Conservation (phyloP, 208 protist genomes). For the Acanthamoeba lenticulata region DNA sequence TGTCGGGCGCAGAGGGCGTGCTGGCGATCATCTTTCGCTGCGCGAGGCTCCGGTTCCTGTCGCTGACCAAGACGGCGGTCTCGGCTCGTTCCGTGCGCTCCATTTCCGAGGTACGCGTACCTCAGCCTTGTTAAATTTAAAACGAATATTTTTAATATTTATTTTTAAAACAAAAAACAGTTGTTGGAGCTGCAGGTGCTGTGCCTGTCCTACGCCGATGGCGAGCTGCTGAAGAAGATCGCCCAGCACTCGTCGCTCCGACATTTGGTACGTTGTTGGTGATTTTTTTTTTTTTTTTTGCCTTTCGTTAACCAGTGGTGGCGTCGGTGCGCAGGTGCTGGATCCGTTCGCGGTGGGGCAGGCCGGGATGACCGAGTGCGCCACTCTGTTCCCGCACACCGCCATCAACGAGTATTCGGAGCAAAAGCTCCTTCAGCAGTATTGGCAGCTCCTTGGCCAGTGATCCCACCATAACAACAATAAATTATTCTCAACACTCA, state of each 20-base stretch:
- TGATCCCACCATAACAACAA: too few species aligned
- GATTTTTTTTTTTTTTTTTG: neutral
- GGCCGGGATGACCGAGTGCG: neutral
- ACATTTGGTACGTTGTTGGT: neutral
- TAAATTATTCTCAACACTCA: too few species aligned
- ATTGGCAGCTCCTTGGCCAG: slow-evolving; percentile 2
- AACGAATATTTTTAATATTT: neutral
- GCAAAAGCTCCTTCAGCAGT: slow-evolving; percentile 32
- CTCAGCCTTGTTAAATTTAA: neutral
- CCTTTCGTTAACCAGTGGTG: too few species aligned
- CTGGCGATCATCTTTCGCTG: slow-evolving; percentile 22
- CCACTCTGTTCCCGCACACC: neutral
- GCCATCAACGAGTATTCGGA: slow-evolving; percentile 30
- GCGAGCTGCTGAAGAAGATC: neutral
- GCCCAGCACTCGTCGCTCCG: neutral
- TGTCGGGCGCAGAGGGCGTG: neutral
- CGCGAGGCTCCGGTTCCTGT: neutral
- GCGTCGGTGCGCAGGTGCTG: too few species aligned
- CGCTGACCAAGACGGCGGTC: slow-evolving; percentile 9
- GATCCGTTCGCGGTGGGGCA: slow-evolving; percentile 7
- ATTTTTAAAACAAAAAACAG: neutral
- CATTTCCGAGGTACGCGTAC: neutral
- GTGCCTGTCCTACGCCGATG: slow-evolving; percentile 1
- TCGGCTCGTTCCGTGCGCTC: neutral
- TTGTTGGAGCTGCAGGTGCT: slow-evolving; percentile 4